phyloP scores from a whole-genome alignment of 495 filamentous ascomycete species.

The Entonaema liquescens region DNA sequence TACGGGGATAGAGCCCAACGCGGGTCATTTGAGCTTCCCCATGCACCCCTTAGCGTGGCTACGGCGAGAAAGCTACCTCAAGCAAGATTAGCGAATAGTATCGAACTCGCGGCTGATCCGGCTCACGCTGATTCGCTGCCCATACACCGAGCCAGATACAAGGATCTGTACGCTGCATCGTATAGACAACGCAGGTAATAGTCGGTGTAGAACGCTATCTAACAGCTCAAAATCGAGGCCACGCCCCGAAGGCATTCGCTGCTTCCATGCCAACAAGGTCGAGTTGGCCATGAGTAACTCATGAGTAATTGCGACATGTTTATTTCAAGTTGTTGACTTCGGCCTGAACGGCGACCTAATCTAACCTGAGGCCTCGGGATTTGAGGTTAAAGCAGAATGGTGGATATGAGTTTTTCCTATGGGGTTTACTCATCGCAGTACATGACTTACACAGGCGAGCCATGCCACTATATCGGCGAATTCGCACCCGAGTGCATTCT shows the following conservation, averaged over 20 bases:
- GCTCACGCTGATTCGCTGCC: conserved; percentile 27
- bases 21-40: conserved; percentile 35
- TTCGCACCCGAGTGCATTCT: neutral
- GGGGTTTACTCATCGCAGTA: neutral
- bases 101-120: conserved; percentile 40
- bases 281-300: conserved; percentile 11
- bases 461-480: neutral
- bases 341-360: conserved; percentile 5
- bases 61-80: conserved; percentile 20
- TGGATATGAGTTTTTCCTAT: neutral
- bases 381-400: neutral
- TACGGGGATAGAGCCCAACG: conserved; percentile 35
- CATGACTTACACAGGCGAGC: neutral
- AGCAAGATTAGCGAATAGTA: conserved; percentile 37
- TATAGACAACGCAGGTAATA: conserved; percentile 33
- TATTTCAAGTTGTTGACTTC: conserved; percentile 19
- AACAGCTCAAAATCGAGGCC: conserved; percentile 19
- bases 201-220: conserved; percentile 32
- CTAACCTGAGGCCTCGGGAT: conserved; percentile 10
- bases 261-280: neutral
- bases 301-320: conserved; percentile 15
- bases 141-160: conserved; percentile 30
- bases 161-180: conserved; percentile 35
- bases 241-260: conserved; percentile 1
- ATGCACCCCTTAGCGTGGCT: conserved; percentile 31